These are phyloP conservation scores for Plantago coronopus DNA, from an alignment of 305 asterid species.

Conservation along the genomic window DNA sequence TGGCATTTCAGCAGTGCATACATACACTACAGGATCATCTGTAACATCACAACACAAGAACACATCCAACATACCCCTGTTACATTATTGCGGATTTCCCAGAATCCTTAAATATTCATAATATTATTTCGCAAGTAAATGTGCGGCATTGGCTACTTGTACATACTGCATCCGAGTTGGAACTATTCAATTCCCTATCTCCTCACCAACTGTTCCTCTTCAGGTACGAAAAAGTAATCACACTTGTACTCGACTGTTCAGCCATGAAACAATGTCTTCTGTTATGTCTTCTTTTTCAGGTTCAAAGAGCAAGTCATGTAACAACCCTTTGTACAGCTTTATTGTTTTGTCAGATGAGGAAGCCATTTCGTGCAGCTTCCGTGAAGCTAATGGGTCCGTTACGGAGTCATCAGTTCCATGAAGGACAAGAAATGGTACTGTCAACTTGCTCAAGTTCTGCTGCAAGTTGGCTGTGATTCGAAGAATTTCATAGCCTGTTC, in stretches of 20 bases:
- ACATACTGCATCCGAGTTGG: neutral
- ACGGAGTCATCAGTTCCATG: constrained; percentile 76
- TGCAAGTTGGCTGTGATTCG: constrained; percentile 55
- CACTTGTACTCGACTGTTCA: constrained; percentile 44
- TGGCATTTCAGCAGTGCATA: no score
- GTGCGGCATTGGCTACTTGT: neutral
- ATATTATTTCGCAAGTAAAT: neutral
- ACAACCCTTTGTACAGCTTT: constrained; percentile 54
- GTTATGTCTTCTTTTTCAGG: constrained; percentile 69
- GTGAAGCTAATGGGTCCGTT: constrained; percentile 77
- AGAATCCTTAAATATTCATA: neutral
- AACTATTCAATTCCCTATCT: neutral
- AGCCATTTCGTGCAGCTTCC: constrained; percentile 62
- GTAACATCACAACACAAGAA: neutral
- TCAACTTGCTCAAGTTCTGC: constrained; percentile 47
- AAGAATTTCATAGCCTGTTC: constrained; percentile 84
- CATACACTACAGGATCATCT: neutral
- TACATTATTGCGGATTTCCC: neutral
- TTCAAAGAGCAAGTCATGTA: constrained; percentile 89
- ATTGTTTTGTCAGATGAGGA: constrained; percentile 69
- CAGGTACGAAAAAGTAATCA: neutral
- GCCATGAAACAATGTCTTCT: constrained; percentile 54
- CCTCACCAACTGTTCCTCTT: neutral
- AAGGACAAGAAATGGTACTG: constrained; percentile 72
- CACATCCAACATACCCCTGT: neutral